These are phyloP conservation scores for Inga leiocalycina DNA, from an alignment of 306 rosid genomes.

Conservation along the genomic window DNA sequence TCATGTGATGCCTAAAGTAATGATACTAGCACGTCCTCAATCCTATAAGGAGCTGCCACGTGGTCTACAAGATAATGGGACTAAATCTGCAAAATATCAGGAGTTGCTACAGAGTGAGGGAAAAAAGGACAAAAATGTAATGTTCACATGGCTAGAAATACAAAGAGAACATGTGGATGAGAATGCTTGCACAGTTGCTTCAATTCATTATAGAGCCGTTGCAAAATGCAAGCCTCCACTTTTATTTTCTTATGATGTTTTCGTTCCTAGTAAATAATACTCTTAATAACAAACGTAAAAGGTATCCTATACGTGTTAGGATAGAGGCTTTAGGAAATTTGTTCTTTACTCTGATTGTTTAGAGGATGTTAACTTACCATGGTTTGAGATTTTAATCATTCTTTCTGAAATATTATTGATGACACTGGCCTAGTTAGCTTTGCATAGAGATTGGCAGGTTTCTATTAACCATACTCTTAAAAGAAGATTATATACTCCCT, in stretches of 20 bases:
- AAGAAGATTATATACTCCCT: too few relatives aligned
- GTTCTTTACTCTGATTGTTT: too few relatives aligned
- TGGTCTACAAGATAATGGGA: conserved; percentile 25
- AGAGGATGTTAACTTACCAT: too few relatives aligned
- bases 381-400: too few relatives aligned
- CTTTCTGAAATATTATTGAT: too few relatives aligned
- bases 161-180: neutral
- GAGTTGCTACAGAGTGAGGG: neutral
- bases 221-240: neutral
- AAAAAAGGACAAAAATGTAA: neutral
- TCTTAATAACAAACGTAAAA: too few relatives aligned
- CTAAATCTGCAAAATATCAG: conserved; percentile 3
- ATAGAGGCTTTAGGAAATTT: too few relatives aligned
- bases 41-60: conserved; percentile 28
- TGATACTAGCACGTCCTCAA: neutral
- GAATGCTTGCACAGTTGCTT: neutral
- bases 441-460: too few relatives aligned
- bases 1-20: conserved; percentile 13
- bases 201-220: neutral
- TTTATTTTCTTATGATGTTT: neutral
- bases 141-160: neutral
- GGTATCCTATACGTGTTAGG: neutral
- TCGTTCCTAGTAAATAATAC: neutral
- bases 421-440: too few relatives aligned
- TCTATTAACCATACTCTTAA: too few relatives aligned